Evolutionary conservation across 139 green algal species (phyloP), one percentile per base, ranked within the genome.

Genomic region (Haematococcus lacustris): DNA sequence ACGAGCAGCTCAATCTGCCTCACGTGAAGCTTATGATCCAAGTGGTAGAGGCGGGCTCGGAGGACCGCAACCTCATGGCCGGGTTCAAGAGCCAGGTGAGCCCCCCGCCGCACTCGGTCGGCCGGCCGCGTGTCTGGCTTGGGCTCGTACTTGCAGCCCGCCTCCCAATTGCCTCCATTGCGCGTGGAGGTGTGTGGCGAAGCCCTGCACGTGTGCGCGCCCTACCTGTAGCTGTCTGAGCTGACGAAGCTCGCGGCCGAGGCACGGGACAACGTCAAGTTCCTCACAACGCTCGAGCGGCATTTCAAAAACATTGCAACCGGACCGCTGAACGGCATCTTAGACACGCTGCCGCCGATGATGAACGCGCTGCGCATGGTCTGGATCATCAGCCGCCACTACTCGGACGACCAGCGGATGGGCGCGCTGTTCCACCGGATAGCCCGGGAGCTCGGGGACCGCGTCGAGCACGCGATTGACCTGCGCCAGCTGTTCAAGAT

Each of bases 351-450:
- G 64, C 83, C 80, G 5, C 89, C 91, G 0, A 91, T 96, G 86
- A 92, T 97, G 81, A 93, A 92, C 51, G 91, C 92, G 25, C 82
- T 97, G 68, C 85, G 93, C 65, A 94, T 96, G 90, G 91, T 95
- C 5, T 97, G 93, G 93, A 92, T 97, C 51, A 94, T 97, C 76
- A 91, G 81, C 25, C 73, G 88, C 13, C 87, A 97, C 79, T 91
- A 90, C 76, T 78, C 64, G 5, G 90, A 97, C 66, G 93, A 97
- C 74, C 76, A 87, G 67, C 87, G 82, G 75, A 97, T 97, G 93
- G 91, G 91, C 25, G 74, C 62, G 26, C 85, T 97, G n/a, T 87
- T 97, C 70, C 78, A 91, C 41, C 87, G 91, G 72, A 97, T 97
- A 50, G 87, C 82, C 0, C 76, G 81, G 1, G 83, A 91, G 71